These are phyloP conservation scores for Vitis hybrid DNA, from an alignment of 177 flowering plant species.

Conservation along the genomic window DNA sequence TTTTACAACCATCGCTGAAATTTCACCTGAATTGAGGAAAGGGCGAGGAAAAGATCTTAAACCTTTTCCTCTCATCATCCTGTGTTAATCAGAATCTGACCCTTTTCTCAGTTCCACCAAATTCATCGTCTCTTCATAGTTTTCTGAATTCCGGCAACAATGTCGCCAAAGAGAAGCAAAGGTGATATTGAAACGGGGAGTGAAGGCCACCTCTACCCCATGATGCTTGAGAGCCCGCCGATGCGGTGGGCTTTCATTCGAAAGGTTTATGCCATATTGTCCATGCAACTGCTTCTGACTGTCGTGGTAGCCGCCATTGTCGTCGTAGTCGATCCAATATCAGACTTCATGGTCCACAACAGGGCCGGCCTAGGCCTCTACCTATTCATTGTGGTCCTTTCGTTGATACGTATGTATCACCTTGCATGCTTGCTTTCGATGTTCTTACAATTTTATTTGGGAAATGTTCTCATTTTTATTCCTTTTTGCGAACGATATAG, in stretches of 20 bases:
- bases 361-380: slow-evolving; percentile 34
- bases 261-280: slow-evolving; percentile 59
- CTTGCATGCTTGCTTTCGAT: background rate
- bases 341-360: slow-evolving; percentile 28
- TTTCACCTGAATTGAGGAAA: too few species aligned
- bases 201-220: slow-evolving; percentile 45
- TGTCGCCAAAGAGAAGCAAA: background rate
- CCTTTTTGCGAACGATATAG: slow-evolving; percentile 23
- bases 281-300: slow-evolving; percentile 61
- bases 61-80: too few species aligned
- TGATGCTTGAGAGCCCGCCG: slow-evolving; percentile 49
- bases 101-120: too few species aligned
- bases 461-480: background rate
- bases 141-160: too few species aligned
- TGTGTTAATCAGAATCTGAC: too few species aligned
- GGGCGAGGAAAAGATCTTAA: too few species aligned
- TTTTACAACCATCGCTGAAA: too few species aligned
- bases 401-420: slow-evolving; percentile 43
- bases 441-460: background rate
- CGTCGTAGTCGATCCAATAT: slow-evolving; percentile 33
- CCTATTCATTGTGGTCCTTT: slow-evolving; percentile 32
- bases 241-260: slow-evolving; percentile 75
- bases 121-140: too few species aligned
- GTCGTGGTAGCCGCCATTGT: slow-evolving; percentile 49
- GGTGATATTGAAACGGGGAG: slow-evolving; percentile 39